A percentile compares a stretch with the other conserved stretches of the same genome.
Conservation (phyloP, 2,329 filamentous ascomycete genomes). For the Decorospora gaudefroyi region DNA sequence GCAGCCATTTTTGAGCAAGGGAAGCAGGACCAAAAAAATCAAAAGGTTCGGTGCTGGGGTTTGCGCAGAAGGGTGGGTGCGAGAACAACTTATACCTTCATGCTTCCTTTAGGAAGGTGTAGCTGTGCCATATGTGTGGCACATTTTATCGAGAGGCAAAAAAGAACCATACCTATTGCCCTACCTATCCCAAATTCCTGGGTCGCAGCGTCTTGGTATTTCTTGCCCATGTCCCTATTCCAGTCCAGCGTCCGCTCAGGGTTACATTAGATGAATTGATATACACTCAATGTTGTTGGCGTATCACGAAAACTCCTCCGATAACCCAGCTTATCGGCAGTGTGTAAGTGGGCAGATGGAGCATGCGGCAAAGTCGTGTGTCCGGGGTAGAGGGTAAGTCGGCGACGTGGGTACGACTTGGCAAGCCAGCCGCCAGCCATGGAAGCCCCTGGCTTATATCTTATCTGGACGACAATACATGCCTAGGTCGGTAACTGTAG, state of each 20-base stretch:
- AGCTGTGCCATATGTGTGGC: too few species aligned
- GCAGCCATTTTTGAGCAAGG: constrained; percentile 30
- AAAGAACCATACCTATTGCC: too few species aligned
- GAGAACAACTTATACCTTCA: background rate
- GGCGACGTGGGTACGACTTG: too few species aligned
- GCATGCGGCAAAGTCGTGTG: too few species aligned
- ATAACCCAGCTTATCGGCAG: too few species aligned
- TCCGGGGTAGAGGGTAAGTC: too few species aligned
- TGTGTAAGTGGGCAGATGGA: too few species aligned
- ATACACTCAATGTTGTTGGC: too few species aligned
- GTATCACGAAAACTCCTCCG: too few species aligned
- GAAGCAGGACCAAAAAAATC: constrained; percentile 7
- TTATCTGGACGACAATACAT: constrained; percentile 23
- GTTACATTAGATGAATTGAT: background rate
- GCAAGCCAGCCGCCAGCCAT: constrained; percentile 18
- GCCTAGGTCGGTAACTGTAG: constrained; percentile 1
- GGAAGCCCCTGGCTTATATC: constrained; percentile 9
- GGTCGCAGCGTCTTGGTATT: constrained; percentile 28
- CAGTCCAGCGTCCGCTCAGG: constrained; percentile 9
- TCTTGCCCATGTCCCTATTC: constrained; percentile 32
- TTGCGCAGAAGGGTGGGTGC: background rate
- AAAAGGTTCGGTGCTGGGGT: constrained; percentile 3
- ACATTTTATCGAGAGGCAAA: constrained; percentile 20
- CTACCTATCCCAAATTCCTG: constrained; percentile 1
- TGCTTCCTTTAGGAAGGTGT: too few species aligned